These are phyloP conservation scores for Silene noctiflora DNA, from an alignment of 179 eudicot genomes.

Conservation along the genomic window DNA sequence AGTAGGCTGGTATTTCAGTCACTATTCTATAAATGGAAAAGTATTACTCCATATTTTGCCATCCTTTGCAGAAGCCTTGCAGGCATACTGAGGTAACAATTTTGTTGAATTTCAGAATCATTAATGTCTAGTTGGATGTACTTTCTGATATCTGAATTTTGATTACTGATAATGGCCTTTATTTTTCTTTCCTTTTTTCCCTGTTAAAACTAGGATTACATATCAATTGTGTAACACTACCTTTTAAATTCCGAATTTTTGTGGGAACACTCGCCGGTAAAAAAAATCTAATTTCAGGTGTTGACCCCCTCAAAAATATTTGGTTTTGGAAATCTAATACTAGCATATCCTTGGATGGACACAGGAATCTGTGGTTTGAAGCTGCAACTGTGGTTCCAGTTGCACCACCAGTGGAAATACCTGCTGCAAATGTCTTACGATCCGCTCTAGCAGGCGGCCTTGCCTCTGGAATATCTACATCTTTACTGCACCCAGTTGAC, in stretches of 20 bases:
- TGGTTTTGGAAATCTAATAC: neutral
- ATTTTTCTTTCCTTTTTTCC: neutral
- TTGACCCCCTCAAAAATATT: too few relatives aligned
- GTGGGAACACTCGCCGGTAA: neutral
- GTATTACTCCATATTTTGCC: neutral
- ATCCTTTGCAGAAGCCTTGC: neutral
- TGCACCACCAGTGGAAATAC: conserved; percentile 80
- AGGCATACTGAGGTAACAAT: neutral
- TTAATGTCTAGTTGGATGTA: neutral
- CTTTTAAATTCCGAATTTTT: neutral
- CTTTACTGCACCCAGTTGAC: conserved; percentile 87
- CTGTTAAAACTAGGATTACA: neutral
- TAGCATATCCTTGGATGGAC: neutral
- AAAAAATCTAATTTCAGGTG: too few relatives aligned
- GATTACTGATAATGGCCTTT: neutral
- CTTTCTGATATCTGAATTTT: neutral
- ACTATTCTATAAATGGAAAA: neutral
- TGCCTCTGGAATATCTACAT: conserved; percentile 83
- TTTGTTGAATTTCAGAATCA: neutral
- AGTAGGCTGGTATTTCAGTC: too few relatives aligned
- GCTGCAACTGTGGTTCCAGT: conserved; percentile 94
- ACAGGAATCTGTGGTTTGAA: conserved; percentile 55
- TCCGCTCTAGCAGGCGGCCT: conserved; percentile 95
- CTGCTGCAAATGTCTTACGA: conserved; percentile 73
- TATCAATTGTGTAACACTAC: neutral